These are phyloP conservation scores for Paecilomyces sp. DNA, from an alignment of 2,329 filamentous ascomycete genomes.

Conservation along the genomic window DNA sequence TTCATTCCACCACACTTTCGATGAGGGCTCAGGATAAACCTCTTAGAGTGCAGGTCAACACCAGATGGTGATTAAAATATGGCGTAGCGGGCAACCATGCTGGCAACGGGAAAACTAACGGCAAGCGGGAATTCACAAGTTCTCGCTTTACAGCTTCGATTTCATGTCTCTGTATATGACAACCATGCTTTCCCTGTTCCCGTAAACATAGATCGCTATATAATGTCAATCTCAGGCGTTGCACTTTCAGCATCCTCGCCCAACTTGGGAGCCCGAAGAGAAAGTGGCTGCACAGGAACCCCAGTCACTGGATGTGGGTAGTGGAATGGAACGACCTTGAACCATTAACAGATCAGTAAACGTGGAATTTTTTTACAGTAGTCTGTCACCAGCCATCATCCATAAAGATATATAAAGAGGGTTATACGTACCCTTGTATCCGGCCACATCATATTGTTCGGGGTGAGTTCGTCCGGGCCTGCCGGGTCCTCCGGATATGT, in stretches of 20 bases:
- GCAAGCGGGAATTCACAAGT: too few species aligned
- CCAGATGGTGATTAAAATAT: too few species aligned
- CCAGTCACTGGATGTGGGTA: neutral
- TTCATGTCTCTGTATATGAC: too few species aligned
- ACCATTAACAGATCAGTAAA: neutral
- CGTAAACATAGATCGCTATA: neutral
- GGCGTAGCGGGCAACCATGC: too few species aligned
- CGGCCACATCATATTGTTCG: constrained; percentile 51
- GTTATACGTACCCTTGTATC: constrained; percentile 40
- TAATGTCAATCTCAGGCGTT: constrained; percentile 5
- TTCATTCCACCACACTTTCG: too few species aligned
- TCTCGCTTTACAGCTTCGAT: too few species aligned
- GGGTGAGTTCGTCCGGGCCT: constrained; percentile 48
- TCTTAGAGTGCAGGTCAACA: too few species aligned
- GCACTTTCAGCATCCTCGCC: constrained; percentile 7
- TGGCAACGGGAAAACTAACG: too few species aligned
- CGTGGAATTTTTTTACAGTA: too few species aligned
- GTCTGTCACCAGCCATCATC: too few species aligned
- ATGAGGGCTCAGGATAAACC: too few species aligned
- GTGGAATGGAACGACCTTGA: neutral
- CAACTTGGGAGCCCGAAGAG: neutral
- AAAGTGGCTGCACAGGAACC: neutral
- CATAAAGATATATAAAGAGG: neutral
- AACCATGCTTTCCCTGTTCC: too few species aligned
- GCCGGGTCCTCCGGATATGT: constrained; percentile 45